Evolutionary conservation across 768 basidiomycete species (phyloP).

Genomic region (Hebeloma cylindrosporum): DNA sequence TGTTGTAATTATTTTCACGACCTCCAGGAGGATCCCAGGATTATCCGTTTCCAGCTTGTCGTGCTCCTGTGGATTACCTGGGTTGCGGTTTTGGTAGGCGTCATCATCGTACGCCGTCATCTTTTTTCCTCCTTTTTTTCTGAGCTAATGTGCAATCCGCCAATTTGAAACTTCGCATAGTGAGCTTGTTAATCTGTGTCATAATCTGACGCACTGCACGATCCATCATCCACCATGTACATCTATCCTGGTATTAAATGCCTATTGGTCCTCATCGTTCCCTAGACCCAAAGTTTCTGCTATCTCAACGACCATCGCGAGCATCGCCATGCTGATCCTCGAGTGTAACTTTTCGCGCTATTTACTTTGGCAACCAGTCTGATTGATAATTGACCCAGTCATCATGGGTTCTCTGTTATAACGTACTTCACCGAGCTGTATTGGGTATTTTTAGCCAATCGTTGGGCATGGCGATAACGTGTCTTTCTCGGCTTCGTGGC

Average conservation of each 20-base stretch:
- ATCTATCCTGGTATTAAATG: not conserved
- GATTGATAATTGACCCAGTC: slow-evolving; percentile 14
- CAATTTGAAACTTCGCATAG: slow-evolving; percentile 28
- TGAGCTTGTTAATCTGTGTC: slow-evolving; percentile 22
- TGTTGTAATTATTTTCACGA: slow-evolving; percentile 12
- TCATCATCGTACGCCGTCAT: slow-evolving; percentile 24
- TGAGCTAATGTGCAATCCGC: not conserved
- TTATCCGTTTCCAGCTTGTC: slow-evolving; percentile 18
- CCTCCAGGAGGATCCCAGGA: not conserved
- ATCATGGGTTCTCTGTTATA: slow-evolving; percentile 26
- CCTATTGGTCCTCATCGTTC: not conserved
- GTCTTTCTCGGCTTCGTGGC: slow-evolving; percentile 22
- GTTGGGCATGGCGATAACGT: slow-evolving; percentile 28
- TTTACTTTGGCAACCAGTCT: not conserved
- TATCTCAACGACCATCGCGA: slow-evolving; percentile 23
- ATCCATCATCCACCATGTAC: slow-evolving; percentile 16
- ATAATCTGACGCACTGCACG: slow-evolving; percentile 31
- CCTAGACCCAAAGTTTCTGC: slow-evolving; percentile 29
- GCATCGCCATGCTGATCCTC: slow-evolving; percentile 22
- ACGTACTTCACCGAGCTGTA: slow-evolving; percentile 24
- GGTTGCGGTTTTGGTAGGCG: slow-evolving; percentile 24
- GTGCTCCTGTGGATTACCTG: slow-evolving; percentile 31
- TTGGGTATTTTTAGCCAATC: slow-evolving; percentile 26
- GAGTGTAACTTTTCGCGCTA: slow-evolving; percentile 21
- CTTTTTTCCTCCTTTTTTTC: not conserved